phyloP scores from a whole-genome alignment of 2,329 filamentous ascomycete species.

The Eurotiales sp. region DNA sequence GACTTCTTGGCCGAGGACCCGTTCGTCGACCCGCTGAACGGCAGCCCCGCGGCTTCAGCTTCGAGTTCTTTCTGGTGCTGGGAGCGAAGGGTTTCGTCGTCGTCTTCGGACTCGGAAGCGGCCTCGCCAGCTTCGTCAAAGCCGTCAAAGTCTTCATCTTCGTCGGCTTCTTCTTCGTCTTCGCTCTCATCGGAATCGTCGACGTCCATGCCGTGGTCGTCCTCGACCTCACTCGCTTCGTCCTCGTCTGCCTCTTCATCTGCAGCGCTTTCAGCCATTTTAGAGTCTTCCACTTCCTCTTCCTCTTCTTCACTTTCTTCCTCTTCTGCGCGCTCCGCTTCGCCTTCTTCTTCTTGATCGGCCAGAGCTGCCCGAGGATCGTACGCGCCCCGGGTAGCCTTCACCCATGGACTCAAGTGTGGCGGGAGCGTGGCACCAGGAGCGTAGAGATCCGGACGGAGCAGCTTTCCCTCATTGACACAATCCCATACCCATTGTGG shows the following conservation, averaged over 20 bases:
- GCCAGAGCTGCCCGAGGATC: slow-evolving; percentile 83
- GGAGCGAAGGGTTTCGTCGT: slow-evolving; percentile 58
- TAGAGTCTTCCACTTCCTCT: slow-evolving; percentile 38
- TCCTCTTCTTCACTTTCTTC: slow-evolving; percentile 34
- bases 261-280: slow-evolving; percentile 28
- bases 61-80: slow-evolving; percentile 87
- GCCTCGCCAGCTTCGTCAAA: slow-evolving; percentile 47
- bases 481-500: slow-evolving; percentile 99
- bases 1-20: slow-evolving; percentile 60
- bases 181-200: slow-evolving; percentile 41
- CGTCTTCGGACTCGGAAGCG: slow-evolving; percentile 52
- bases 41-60: slow-evolving; percentile 75
- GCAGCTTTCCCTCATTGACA: slow-evolving; percentile 84
- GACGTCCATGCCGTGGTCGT: slow-evolving; percentile 49
- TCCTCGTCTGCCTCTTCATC: slow-evolving; percentile 39
- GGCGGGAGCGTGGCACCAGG: slow-evolving; percentile 87
- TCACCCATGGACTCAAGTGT: slow-evolving; percentile 94
- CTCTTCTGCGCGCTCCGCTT: slow-evolving; percentile 70
- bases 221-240: slow-evolving; percentile 44
- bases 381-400: slow-evolving; percentile 79
- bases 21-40: slow-evolving; percentile 51
- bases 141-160: slow-evolving; percentile 47
- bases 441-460: slow-evolving; percentile 81
- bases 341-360: slow-evolving; percentile 82
- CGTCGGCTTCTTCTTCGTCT: slow-evolving; percentile 40